Conservation (phyloP, 2,329 filamentous ascomycete species). For the Talaromyces sp. region DNA sequence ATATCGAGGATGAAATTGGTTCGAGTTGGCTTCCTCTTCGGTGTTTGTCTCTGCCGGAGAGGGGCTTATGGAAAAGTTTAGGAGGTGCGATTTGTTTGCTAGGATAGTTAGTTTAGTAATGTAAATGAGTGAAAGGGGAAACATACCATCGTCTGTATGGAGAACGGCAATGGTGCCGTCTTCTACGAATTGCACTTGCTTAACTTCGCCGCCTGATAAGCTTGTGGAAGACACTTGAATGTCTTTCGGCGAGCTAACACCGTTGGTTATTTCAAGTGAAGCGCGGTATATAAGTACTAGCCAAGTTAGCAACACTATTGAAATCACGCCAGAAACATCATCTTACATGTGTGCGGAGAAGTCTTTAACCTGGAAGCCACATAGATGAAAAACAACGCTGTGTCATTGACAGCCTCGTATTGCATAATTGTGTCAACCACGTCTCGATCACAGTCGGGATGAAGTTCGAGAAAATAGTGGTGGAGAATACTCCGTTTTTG, state of each 20-base stretch:
- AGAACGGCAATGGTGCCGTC: constrained; percentile 59
- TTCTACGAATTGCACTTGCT: constrained; percentile 66
- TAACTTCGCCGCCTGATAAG: constrained; percentile 31
- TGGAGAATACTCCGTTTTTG: constrained; percentile 66
- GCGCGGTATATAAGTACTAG: constrained; percentile 58
- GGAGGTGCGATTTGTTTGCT: constrained; percentile 25
- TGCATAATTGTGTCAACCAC: constrained; percentile 57
- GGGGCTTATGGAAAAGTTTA: constrained; percentile 30
- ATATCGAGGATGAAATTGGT: background rate
- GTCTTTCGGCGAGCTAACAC: constrained; percentile 49
- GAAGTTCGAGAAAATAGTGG: constrained; percentile 50
- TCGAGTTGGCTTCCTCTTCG: background rate
- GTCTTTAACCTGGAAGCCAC: constrained; percentile 29
- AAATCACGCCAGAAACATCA: background rate
- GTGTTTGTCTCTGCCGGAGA: background rate
- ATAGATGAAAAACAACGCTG: constrained; percentile 27
- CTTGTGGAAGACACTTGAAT: constrained; percentile 28
- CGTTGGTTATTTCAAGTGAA: constrained; percentile 51
- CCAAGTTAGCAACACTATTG: constrained; percentile 11
- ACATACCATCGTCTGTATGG: constrained; percentile 34
- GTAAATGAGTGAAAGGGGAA: background rate
- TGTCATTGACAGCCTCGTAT: constrained; percentile 36
- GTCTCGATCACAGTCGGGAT: constrained; percentile 33
- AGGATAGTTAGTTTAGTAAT: constrained; percentile 10
- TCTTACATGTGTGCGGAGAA: constrained; percentile 29